phyloP scores from a whole-genome alignment of 2,329 filamentous ascomycete genomes.

The Cytospora paraplurivora region DNA sequence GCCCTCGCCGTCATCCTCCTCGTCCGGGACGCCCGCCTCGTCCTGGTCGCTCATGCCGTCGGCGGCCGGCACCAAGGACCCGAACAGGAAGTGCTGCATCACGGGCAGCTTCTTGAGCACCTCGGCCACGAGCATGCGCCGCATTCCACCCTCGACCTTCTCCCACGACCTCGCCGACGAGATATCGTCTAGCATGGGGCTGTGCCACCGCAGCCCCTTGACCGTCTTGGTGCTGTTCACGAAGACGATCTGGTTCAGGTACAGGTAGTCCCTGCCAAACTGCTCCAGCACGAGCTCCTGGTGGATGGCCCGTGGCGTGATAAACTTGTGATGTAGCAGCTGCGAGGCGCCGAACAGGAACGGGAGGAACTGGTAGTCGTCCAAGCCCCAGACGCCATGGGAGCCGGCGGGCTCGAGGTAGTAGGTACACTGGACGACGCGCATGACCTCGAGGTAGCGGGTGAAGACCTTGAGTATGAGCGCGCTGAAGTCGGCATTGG shows the following conservation, averaged over 20 bases:
- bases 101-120: constrained; percentile 92
- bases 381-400: constrained; percentile 95
- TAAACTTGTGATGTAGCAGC: constrained; percentile 79
- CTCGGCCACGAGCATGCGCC: constrained; percentile 93
- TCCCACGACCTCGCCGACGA: constrained; percentile 84
- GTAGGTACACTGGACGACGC: constrained; percentile 83
- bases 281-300: constrained; percentile 87
- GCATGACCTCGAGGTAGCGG: constrained; percentile 85
- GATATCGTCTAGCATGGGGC: constrained; percentile 97
- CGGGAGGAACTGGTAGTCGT: constrained; percentile 96
- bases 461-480: constrained; percentile 78
- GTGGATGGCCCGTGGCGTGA: constrained; percentile 80
- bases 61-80: constrained; percentile 76
- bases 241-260: constrained; percentile 89
- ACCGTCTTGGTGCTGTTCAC: constrained; percentile 97
- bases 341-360: constrained; percentile 95
- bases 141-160: constrained; percentile 94
- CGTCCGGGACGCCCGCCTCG: constrained; percentile 48
- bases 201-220: constrained; percentile 92
- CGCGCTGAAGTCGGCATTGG: constrained; percentile 66
- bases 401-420: constrained; percentile 97
- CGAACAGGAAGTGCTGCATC: constrained; percentile 98
- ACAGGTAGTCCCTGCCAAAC: constrained; percentile 79
- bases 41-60: constrained; percentile 76
- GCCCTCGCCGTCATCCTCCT: constrained; percentile 52